Evolutionary conservation across 805 yeast genomes (phyloP), one percentile per base, ranked within the genome.

Genomic region (Starmerella roubikii): DNA sequence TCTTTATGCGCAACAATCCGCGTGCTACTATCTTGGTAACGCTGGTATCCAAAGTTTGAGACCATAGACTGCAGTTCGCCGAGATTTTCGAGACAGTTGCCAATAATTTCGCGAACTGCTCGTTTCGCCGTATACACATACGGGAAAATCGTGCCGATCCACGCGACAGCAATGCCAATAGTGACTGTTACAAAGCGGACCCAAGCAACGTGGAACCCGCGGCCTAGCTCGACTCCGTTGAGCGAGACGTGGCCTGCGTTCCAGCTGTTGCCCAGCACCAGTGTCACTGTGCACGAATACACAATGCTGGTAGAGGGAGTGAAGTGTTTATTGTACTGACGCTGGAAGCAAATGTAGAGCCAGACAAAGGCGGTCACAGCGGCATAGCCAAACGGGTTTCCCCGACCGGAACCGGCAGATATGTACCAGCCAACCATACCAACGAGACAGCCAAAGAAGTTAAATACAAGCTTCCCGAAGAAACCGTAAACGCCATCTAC

Each of bases 341-440:
- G 45, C 32, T 55, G 54, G 37, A 45, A 58, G 18, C 49, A 46
- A 18, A 57, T 37, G 26, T 45, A 42, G 9, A 53, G 37, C 40
- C 49, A 52, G 2, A 52, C 35, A 10, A 53, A 51, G 0, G 52
- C 56, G 22, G 49, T 47, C 6, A 56, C 54, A 1, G 51, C 55
- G 3, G 55, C 61, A 33, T 49, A 55, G 1, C 64, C 62, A 30
- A 44, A 56, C 0, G 52, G 50, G 33, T 57, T 59, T 1, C 64
- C 62, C 1, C 37, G 17, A 11, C 64, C 62, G 13, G 40, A 38
- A 3, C 61, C 61, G 2, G 57, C 40, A 3, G 54, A 48, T 15
- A 60, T 58, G 37, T 60, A 60, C 63, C 63, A 60, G 4, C 46
- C 53, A 3, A 55, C 54, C 54, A 59, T 47, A 1, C 58, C 62